A percentile compares a stretch with the other conserved stretches of the same genome.
Evolutionary conservation across 2,329 filamentous ascomycete species (phyloP).

Genomic region (Dactylellina sp.): DNA sequence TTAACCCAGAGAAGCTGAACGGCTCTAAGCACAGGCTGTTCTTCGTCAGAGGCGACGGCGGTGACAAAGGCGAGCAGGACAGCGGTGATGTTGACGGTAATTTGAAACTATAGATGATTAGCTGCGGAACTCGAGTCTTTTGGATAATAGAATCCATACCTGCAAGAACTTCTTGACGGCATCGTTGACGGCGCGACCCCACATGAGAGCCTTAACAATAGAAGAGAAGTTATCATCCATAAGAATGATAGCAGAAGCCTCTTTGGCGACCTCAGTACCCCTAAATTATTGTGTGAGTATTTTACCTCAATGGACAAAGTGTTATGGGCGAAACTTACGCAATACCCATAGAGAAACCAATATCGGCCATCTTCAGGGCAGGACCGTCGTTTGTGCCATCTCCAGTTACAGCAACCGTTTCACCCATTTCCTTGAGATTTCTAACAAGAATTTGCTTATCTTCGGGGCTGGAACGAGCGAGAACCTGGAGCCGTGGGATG

Average conservation of each 20-base stretch:
- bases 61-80: conserved; percentile 75
- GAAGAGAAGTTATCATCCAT: conserved; percentile 76
- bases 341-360: conserved; percentile 77
- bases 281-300: conserved; percentile 30
- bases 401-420: conserved; percentile 71
- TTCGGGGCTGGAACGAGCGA: conserved; percentile 75
- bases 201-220: conserved; percentile 75
- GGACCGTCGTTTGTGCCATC: conserved; percentile 77
- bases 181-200: conserved; percentile 77
- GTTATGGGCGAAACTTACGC: conserved; percentile 61
- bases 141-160: conserved; percentile 37
- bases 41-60: conserved; percentile 70
- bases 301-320: background rate
- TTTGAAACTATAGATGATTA: conserved; percentile 68
- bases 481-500: conserved; percentile 72
- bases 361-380: conserved; percentile 74
- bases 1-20: conserved; percentile 78
- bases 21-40: conserved; percentile 73
- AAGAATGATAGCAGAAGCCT: conserved; percentile 76
- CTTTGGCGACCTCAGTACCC: conserved; percentile 76
- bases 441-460: conserved; percentile 75
- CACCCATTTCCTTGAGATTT: conserved; percentile 65
- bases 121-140: background rate
- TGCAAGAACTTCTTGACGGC: conserved; percentile 76
- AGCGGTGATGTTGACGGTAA: conserved; percentile 78